Evolutionary conservation across 345 rosid species (phyloP).

Genomic region (Eucalyptus urophylla): DNA sequence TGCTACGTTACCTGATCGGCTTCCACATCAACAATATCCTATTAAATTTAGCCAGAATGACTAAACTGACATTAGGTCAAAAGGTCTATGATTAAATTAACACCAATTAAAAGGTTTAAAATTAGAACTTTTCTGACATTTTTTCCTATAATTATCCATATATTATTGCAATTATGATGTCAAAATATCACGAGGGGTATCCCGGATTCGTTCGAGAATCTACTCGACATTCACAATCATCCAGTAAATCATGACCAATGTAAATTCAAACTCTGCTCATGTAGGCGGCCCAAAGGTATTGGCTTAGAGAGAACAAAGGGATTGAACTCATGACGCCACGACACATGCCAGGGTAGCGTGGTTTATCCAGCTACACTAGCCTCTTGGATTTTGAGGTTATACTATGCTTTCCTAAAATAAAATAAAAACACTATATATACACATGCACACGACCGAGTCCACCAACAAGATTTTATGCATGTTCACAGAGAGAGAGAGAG

Average conservation of each 20-base stretch:
- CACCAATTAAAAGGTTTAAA: too few relatives aligned
- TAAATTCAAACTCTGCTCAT: neutral
- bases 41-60: too few relatives aligned
- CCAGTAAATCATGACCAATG: neutral
- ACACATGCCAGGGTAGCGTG: neutral
- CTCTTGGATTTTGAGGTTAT: neutral
- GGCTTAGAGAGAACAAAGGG: neutral
- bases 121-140: too few relatives aligned
- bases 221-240: neutral
- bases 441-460: neutral
- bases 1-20: rapidly evolving
- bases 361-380: neutral
- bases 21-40: too few relatives aligned
- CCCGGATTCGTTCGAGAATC: neutral
- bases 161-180: neutral
- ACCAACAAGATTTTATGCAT: neutral
- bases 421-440: neutral
- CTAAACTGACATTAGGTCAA: rapidly evolving
- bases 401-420: neutral
- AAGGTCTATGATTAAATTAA: too few relatives aligned
- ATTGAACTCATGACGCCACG: neutral
- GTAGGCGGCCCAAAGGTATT: neutral
- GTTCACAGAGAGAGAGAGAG: neutral
- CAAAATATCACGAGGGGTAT: neutral
- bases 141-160: neutral